Base-by-base conservation (phyloP, 495 filamentous ascomycete species). In the Neurospora sp. region DNA sequence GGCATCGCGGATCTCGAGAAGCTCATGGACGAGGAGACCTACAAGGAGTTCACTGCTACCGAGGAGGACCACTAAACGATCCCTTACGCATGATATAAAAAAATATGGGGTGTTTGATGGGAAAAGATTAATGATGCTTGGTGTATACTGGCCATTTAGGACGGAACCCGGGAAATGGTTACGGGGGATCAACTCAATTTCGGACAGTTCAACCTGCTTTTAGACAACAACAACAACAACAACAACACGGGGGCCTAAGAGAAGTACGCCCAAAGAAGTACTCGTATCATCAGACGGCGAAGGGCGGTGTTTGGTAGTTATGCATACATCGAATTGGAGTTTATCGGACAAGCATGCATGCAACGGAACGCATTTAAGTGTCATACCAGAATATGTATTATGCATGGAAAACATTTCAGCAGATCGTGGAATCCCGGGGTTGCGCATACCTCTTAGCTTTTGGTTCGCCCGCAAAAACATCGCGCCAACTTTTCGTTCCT, bases 11-110 rank as follows among this genome's bases (percentile, higher is more conserved):
- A 96, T 80, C 77, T 94, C 70, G 92, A 94, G 43, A 81, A 77
- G 21, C 84, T 98, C 78, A 91, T 98, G 90, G 89, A 89, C 76
- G 83, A 78, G 70, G 85, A 89, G 75, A 90, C 86, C 72, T 98
- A 99, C 84, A 88, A 88, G 78, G 86, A 85, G 71, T 93, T 91
- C 80, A 90, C 89, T 34, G 82, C 80, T 5, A 70, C 77, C 43
- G 79, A 82, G 76, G 79, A 82, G 76, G 79, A 66, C 13, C 54
- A 66, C 54, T 66, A 34, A 66, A 66, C 54, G 2, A 34, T 34
- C 1, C 0, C 4, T 17, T 28, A 31, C 24, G 24, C 5, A 31
- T 3, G 24, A 80, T 71, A 36, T 34, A 15, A 66, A 66, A 66
- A 66, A 66, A 0, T 2, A 66, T 34, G 54, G 54, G 54, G 54